Percentiles rank a stretch among this genome's conserved stretches.
Conservation (phyloP, 805 yeast species). For the Starmerella lactis-condensi region DNA sequence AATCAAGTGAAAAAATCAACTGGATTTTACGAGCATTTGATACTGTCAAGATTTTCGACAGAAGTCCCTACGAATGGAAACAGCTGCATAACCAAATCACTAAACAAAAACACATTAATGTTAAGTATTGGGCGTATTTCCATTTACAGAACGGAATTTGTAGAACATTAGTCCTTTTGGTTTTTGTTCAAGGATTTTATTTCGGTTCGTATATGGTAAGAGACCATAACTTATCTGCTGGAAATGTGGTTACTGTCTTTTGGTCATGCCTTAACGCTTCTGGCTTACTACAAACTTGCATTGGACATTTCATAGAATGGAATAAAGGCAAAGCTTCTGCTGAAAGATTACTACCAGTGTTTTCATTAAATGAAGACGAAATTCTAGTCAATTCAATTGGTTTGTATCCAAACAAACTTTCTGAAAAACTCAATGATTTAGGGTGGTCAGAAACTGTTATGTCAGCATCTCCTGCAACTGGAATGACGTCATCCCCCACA, state of each 20-base stretch:
- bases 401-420: slow-evolving; percentile 10
- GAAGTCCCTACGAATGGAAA: slow-evolving; percentile 34
- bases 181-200: slow-evolving; percentile 88
- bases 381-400: slow-evolving; percentile 16
- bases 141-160: slow-evolving; percentile 39
- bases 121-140: slow-evolving; percentile 28
- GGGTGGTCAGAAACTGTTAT: too few species aligned
- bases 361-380: slow-evolving; percentile 17
- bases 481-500: too few species aligned
- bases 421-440: slow-evolving; percentile 1
- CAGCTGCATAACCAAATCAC: slow-evolving; percentile 25
- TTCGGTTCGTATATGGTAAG: slow-evolving; percentile 58
- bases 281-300: slow-evolving; percentile 34
- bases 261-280: slow-evolving; percentile 65
- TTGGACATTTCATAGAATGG: slow-evolving; percentile 40
- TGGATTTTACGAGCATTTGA: slow-evolving; percentile 50
- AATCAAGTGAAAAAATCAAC: slow-evolving; percentile 41
- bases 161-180: slow-evolving; percentile 39
- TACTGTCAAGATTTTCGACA: slow-evolving; percentile 43
- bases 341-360: slow-evolving; percentile 28
- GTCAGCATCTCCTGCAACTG: too few species aligned
- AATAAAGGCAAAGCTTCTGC: slow-evolving; percentile 62
- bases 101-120: slow-evolving; percentile 27
- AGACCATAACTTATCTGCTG: slow-evolving; percentile 32
- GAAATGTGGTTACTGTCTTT: slow-evolving; percentile 64